phyloP scores from a whole-genome alignment of 805 yeast genomes.

The Lachancea dasiensis region DNA sequence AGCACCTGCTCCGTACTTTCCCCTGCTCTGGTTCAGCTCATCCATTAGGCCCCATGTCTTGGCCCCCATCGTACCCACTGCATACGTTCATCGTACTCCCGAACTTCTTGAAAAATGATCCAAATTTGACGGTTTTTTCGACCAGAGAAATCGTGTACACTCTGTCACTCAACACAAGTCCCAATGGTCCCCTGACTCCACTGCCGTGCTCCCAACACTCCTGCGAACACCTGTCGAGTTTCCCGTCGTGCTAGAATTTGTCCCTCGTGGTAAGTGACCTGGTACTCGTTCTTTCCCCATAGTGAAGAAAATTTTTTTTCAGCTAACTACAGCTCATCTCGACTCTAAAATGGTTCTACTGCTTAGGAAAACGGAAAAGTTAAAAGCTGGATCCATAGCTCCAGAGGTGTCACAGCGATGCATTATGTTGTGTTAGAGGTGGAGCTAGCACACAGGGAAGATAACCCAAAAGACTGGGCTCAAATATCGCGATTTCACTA shows the following conservation, averaged over 20 bases:
- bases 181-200: no score
- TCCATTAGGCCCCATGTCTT: neutral
- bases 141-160: no score
- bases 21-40: no score
- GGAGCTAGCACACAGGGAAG: slow-evolving; percentile 18
- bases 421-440: slow-evolving; percentile 25
- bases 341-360: neutral
- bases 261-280: neutral
- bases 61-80: neutral
- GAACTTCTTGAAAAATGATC: neutral
- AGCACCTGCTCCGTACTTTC: no score
- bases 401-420: slow-evolving; percentile 14
- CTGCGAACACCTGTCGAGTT: no score
- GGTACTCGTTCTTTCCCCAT: neutral
- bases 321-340: neutral
- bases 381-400: neutral
- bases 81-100: no score
- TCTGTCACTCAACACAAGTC: no score
- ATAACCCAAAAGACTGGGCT: slow-evolving; percentile 50
- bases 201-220: no score
- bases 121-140: no score
- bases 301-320: slow-evolving; percentile 10
- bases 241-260: neutral
- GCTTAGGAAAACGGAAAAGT: neutral
- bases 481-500: slow-evolving; percentile 67